These are phyloP conservation scores for Schwanniomyces pseudopolymorphus DNA, from an alignment of 805 yeast genomes.

Conservation along the genomic window DNA sequence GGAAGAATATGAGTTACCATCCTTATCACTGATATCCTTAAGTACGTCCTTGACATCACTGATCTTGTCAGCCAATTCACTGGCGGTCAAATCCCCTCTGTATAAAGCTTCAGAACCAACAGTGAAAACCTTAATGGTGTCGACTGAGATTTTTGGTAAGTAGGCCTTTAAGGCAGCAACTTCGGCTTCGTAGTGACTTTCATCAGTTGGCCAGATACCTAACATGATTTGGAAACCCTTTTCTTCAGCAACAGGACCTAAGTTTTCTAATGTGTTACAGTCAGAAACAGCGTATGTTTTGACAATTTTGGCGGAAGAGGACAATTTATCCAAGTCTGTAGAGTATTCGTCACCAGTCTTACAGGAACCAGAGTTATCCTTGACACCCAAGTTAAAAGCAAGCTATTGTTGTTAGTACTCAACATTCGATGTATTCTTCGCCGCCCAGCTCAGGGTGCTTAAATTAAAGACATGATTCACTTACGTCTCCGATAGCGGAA, in stretches of 20 bases:
- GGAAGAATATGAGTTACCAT: conserved; percentile 73
- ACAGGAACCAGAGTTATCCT: conserved; percentile 73
- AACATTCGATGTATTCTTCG: neutral
- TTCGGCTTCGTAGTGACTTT: conserved; percentile 72
- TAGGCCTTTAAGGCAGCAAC: conserved; percentile 65
- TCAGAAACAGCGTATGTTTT: conserved; percentile 92
- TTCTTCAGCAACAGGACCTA: conserved; percentile 84
- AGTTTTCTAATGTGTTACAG: conserved; percentile 80
- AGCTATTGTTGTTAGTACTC: conserved; percentile 34
- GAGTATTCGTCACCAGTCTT: conserved; percentile 70
- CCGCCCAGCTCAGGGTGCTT: neutral
- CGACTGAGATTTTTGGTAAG: conserved; percentile 69
- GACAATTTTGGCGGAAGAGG: conserved; percentile 60
- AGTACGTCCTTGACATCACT: conserved; percentile 59
- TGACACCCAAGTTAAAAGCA: conserved; percentile 86
- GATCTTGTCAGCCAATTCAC: conserved; percentile 69
- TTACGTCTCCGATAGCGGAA: conserved; percentile 57
- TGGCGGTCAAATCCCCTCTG: conserved; percentile 81
- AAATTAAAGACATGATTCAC: conserved; percentile 15
- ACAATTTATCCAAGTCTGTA: conserved; percentile 60
- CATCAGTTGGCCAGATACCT: conserved; percentile 95
- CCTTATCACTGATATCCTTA: conserved; percentile 64
- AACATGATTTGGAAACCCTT: conserved; percentile 74
- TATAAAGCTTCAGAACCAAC: conserved; percentile 97
- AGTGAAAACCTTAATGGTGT: conserved; percentile 70